Percentiles rank a stretch among this genome's conserved stretches.
Evolutionary conservation across 108 stramenopile species (phyloP).

Genomic region (Cyclotella atomus): DNA sequence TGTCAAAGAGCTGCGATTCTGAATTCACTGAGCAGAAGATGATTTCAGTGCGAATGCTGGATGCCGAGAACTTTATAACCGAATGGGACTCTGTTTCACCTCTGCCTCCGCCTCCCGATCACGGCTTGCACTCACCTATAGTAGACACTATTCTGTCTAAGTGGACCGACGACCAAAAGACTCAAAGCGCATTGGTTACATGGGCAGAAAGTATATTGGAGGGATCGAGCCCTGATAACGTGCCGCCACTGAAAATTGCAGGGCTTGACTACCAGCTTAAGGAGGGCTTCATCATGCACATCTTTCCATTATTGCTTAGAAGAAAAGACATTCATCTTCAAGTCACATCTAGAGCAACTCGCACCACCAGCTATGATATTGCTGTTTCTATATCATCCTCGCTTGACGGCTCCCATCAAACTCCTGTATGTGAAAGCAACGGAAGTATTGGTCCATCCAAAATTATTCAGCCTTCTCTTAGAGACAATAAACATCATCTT

Average conservation of each 20-base stretch:
- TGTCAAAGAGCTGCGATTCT: constrained; percentile 29
- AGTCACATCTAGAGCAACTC: constrained; percentile 74
- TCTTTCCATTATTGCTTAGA: constrained; percentile 73
- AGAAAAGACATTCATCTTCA: constrained; percentile 80
- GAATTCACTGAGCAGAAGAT: constrained; percentile 51
- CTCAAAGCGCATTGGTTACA: constrained; percentile 63
- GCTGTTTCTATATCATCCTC: constrained; percentile 65
- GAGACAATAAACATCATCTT: constrained; percentile 46
- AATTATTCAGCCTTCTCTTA: background rate
- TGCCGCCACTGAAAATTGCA: constrained; percentile 80
- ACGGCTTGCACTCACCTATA: constrained; percentile 79
- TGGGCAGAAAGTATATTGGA: constrained; percentile 80
- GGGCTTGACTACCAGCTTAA: constrained; percentile 78
- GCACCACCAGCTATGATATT: constrained; percentile 78
- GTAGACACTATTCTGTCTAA: constrained; percentile 67
- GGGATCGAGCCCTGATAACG: constrained; percentile 54
- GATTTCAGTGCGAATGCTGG: constrained; percentile 79
- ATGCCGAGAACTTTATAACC: constrained; percentile 83
- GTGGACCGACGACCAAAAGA: constrained; percentile 69
- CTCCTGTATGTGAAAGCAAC: background rate
- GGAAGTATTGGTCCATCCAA: background rate
- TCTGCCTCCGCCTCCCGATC: constrained; percentile 88
- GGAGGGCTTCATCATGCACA: constrained; percentile 87
- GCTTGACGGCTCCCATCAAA: background rate
- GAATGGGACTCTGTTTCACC: constrained; percentile 74